phyloP scores from a whole-genome alignment of 129 eudicot species.

The Gnaphalium uliginosum region DNA sequence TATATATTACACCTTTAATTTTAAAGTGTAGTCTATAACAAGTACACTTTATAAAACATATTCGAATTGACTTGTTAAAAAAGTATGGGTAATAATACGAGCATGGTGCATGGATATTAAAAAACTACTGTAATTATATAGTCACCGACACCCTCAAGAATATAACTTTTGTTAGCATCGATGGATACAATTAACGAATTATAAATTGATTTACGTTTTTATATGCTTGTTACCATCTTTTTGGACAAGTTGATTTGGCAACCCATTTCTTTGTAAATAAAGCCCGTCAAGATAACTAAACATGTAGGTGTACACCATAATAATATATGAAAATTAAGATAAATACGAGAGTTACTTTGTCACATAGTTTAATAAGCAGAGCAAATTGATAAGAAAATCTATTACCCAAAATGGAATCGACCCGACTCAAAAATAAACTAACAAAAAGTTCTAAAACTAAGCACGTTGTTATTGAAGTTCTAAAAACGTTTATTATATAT shows the following conservation, averaged over 20 bases:
- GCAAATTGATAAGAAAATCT: too few species aligned
- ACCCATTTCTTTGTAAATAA: constrained; percentile 13
- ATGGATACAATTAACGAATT: not conserved
- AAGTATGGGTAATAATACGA: constrained; percentile 9
- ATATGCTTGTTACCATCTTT: not conserved
- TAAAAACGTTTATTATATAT: too few species aligned
- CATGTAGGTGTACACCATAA: not conserved
- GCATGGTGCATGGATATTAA: constrained; percentile 11
- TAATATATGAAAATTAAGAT: not conserved
- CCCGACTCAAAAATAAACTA: too few species aligned
- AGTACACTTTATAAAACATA: too few species aligned
- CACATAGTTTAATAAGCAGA: too few species aligned
- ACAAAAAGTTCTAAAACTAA: too few species aligned
- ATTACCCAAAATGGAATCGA: too few species aligned
- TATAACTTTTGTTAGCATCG: constrained; percentile 22
- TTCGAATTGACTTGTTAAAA: constrained; percentile 2
- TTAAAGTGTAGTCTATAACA: too few species aligned
- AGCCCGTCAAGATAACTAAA: constrained; percentile 20
- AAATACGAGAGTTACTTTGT: not conserved
- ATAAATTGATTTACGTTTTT: not conserved
- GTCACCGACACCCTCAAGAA: constrained; percentile 33
- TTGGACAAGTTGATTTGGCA: not conserved
- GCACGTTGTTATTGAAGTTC: too few species aligned
- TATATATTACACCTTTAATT: too few species aligned
- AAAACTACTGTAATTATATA: constrained; percentile 18